phyloP scores from a whole-genome alignment of 371 early-diverging fungal genomes.

The Mucor sp. region DNA sequence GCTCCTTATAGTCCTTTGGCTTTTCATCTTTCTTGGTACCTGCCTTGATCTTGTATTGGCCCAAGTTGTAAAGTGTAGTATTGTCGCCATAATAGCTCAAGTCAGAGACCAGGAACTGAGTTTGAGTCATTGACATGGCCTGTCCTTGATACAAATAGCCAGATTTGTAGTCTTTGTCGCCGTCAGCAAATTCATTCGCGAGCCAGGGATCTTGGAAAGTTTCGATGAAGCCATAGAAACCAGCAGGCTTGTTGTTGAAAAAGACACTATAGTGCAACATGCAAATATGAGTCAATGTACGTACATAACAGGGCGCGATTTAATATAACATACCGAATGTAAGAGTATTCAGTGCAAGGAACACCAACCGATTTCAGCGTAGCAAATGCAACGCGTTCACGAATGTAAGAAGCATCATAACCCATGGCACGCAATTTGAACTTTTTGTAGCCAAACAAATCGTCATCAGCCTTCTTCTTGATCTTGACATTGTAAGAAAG shows the following conservation, averaged over 20 bases:
- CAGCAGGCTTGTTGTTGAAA: slow-evolving; percentile 16
- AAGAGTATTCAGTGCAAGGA: slow-evolving; percentile 42
- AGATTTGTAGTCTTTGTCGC: slow-evolving; percentile 5
- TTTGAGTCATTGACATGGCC: not conserved
- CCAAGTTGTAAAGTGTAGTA: slow-evolving; percentile 7
- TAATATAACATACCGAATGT: slow-evolving; percentile 28
- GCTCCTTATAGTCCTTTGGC: not conserved
- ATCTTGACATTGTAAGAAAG: slow-evolving; percentile 25
- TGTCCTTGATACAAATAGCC: slow-evolving; percentile 20
- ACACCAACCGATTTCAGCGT: slow-evolving; percentile 44
- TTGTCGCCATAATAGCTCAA: slow-evolving; percentile 11
- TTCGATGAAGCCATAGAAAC: slow-evolving; percentile 26
- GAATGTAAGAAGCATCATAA: slow-evolving; percentile 44
- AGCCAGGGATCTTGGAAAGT: slow-evolving; percentile 27
- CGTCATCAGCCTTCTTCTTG: slow-evolving; percentile 6
- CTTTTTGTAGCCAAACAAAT: slow-evolving; percentile 43
- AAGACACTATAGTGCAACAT: slow-evolving; percentile 4
- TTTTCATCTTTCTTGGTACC: not conserved
- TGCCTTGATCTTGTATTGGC: slow-evolving; percentile 26
- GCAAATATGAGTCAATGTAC: not conserved
- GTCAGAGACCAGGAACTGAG: slow-evolving; percentile 5
- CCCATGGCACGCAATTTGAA: slow-evolving; percentile 52
- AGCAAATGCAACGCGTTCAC: slow-evolving; percentile 45
- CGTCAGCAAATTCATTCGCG: slow-evolving; percentile 13
- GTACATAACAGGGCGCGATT: not conserved